Conservation (phyloP, 345 rosid species). For the Eucalyptus pauciflora region DNA sequence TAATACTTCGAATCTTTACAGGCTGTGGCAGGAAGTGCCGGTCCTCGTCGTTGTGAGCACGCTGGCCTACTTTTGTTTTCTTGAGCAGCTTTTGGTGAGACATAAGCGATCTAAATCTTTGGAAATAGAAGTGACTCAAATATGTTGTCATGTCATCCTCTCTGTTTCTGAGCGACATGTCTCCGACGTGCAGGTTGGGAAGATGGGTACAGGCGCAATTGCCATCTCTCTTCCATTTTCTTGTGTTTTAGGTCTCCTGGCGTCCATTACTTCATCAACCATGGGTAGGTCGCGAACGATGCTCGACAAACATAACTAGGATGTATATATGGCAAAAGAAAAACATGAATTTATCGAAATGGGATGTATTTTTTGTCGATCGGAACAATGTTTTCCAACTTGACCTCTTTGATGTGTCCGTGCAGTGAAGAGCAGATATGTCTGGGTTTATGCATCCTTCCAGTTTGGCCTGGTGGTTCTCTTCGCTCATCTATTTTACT, state of each 20-base stretch:
- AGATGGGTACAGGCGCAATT: conserved; percentile 73
- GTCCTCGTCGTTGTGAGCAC: conserved; percentile 75
- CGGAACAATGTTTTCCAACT: neutral
- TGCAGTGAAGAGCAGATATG: conserved; percentile 72
- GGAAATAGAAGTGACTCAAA: neutral
- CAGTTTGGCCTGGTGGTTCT: conserved; percentile 80
- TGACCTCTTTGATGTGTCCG: neutral
- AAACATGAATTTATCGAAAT: neutral
- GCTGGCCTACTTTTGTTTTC: conserved; percentile 92
- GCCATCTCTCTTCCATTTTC: conserved; percentile 87
- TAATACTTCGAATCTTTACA: conserved; percentile 1
- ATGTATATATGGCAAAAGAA: neutral
- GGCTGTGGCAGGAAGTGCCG: conserved; percentile 95
- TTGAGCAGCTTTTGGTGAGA: conserved; percentile 89
- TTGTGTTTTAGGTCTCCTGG: conserved; percentile 66
- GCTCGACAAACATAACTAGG: neutral
- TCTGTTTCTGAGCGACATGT: neutral
- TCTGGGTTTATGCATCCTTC: conserved; percentile 80
- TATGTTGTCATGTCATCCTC: neutral
- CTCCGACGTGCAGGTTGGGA: conserved; percentile 38
- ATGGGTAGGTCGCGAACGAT: conserved; percentile 49
- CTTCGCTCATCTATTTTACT: conserved; percentile 77
- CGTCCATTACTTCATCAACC: conserved; percentile 77
- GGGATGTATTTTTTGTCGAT: neutral
- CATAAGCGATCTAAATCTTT: neutral